phyloP scores from a whole-genome alignment of 2,329 filamentous ascomycete genomes.

The Plenodomus biglobosus region DNA sequence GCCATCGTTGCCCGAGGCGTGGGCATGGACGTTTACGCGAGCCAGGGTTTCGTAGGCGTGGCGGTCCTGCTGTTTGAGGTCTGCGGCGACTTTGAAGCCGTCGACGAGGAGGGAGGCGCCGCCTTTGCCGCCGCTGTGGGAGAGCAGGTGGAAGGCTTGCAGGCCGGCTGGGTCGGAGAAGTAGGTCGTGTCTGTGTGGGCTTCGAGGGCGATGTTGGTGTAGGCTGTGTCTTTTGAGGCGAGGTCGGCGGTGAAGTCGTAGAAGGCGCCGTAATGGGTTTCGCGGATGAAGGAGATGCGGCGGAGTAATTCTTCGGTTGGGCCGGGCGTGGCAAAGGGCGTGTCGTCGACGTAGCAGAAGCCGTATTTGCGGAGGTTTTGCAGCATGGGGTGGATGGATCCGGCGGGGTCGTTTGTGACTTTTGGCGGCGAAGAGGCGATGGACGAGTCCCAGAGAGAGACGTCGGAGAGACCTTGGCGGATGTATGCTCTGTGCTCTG shows the following conservation, averaged over 20 bases:
- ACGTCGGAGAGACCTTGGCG: constrained; percentile 37
- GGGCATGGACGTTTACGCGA: constrained; percentile 65
- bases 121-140: constrained; percentile 69
- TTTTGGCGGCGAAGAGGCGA: constrained; percentile 53
- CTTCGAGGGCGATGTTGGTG: constrained; percentile 77
- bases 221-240: constrained; percentile 89
- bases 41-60: constrained; percentile 61
- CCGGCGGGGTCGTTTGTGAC: constrained; percentile 36
- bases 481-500: constrained; percentile 37
- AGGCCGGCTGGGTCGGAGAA: constrained; percentile 90
- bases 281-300: constrained; percentile 83
- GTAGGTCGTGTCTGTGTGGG: constrained; percentile 95
- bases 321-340: constrained; percentile 52
- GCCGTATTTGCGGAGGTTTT: constrained; percentile 66
- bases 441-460: constrained; percentile 42
- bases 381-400: constrained; percentile 56
- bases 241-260: constrained; percentile 87
- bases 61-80: constrained; percentile 58
- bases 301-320: constrained; percentile 74
- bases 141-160: constrained; percentile 90
- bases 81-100: constrained; percentile 71
- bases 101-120: constrained; percentile 84
- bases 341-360: constrained; percentile 76
- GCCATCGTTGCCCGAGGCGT: constrained; percentile 84
- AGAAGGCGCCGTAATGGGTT: constrained; percentile 86